phyloP scores from a whole-genome alignment of 2,329 filamentous ascomycete genomes.

The Pestalotiopsis sp. region DNA sequence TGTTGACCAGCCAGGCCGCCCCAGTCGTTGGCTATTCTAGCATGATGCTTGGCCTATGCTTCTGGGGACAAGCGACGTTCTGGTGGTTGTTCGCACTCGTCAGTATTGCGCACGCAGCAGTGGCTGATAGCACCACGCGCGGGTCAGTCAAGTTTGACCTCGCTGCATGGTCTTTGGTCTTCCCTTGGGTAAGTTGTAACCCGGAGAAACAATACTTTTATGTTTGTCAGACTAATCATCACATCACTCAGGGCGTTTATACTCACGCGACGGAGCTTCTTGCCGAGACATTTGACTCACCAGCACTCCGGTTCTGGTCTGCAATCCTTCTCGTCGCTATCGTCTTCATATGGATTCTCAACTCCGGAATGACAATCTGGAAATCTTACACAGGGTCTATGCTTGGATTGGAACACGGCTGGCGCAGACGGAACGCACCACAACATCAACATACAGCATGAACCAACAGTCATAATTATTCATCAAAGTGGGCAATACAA shows the following conservation, averaged over 20 bases:
- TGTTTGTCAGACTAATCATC: neutral
- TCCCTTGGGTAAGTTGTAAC: neutral
- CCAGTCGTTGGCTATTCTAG: conserved; percentile 33
- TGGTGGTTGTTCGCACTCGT: conserved; percentile 43
- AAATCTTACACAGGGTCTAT: neutral
- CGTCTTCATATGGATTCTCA: conserved; percentile 31
- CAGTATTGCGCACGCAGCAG: conserved; percentile 29
- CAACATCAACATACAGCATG: too few relatives aligned
- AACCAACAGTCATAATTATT: neutral
- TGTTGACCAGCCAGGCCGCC: conserved; percentile 36
- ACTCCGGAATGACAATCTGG: neutral
- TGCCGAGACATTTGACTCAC: conserved; percentile 38
- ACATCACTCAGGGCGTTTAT: conserved; percentile 36
- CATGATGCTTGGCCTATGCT: conserved; percentile 37
- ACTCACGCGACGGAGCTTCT: conserved; percentile 39
- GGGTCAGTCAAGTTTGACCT: neutral
- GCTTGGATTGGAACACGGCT: neutral
- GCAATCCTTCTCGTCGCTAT: conserved; percentile 37
- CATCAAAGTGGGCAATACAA: neutral
- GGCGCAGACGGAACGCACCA: neutral
- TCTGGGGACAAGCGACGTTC: conserved; percentile 42
- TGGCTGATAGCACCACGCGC: conserved; percentile 4
- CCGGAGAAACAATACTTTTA: too few relatives aligned
- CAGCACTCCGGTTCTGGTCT: conserved; percentile 40
- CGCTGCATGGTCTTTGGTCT: neutral